phyloP scores from a whole-genome alignment of 2,329 filamentous ascomycete genomes.

The Hymenoscyphus occultus region DNA sequence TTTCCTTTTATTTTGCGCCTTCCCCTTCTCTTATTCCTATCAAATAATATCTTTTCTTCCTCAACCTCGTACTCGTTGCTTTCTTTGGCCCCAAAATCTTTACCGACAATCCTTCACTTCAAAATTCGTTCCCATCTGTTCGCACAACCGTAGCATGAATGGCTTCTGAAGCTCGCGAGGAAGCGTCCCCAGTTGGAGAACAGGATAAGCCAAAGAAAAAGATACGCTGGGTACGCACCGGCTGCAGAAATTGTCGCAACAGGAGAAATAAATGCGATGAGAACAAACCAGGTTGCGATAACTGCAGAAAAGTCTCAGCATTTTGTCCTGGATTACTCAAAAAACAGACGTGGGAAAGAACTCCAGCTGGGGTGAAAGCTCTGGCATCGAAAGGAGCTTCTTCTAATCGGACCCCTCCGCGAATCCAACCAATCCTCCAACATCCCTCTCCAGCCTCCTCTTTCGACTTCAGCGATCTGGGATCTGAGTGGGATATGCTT shows the following conservation, averaged over 20 bases:
- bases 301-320: background rate
- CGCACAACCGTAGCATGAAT: background rate
- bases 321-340: slow-evolving; percentile 1
- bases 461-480: background rate
- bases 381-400: no score
- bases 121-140: background rate
- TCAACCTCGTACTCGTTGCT: background rate
- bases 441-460: background rate
- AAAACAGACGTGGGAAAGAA: background rate
- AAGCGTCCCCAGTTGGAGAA: background rate
- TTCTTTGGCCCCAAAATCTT: background rate
- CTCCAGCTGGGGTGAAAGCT: background rate
- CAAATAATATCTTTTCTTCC: background rate
- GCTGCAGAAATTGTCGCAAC: background rate
- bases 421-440: background rate
- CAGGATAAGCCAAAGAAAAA: background rate
- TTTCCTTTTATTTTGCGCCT: background rate
- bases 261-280: slow-evolving; percentile 13
- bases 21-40: background rate
- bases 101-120: background rate
- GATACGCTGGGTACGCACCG: background rate
- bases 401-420: background rate
- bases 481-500: background rate
- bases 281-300: background rate
- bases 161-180: background rate